Percentiles rank a stretch among this genome's conserved stretches.
Evolutionary conservation across 2,329 filamentous ascomycete species (phyloP).

Genomic region (Trichoderma sp.): DNA sequence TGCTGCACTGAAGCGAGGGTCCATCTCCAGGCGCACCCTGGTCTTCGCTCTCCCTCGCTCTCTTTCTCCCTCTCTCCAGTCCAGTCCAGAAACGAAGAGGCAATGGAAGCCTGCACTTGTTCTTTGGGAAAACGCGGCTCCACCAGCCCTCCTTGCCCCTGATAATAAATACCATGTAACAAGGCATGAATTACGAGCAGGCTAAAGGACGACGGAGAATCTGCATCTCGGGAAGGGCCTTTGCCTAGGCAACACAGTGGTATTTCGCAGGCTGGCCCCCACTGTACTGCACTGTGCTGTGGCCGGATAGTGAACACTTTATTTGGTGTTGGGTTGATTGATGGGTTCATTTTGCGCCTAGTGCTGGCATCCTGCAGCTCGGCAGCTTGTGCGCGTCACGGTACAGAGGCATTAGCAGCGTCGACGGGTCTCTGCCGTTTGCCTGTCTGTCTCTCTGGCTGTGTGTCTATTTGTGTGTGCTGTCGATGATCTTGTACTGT

Average conservation of each 20-base stretch:
- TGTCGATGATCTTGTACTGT: too few relatives aligned
- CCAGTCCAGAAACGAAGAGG: background rate
- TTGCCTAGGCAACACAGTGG: background rate
- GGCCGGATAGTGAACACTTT: background rate
- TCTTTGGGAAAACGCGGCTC: background rate
- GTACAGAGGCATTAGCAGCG: background rate
- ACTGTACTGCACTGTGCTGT: background rate
- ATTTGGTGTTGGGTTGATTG: background rate
- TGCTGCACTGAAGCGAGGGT: too few relatives aligned
- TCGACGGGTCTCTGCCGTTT: background rate
- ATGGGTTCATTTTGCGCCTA: too few relatives aligned
- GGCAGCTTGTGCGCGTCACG: conserved; percentile 1
- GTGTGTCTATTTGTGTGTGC: too few relatives aligned
- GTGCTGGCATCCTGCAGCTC: background rate
- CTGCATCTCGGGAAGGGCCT: background rate
- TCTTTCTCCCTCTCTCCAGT: background rate
- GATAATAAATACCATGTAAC: background rate
- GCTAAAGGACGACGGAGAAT: background rate
- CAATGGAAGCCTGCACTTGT: background rate
- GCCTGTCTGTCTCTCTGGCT: background rate
- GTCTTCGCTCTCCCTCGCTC: background rate
- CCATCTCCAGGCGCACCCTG: background rate
- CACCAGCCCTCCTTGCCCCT: background rate
- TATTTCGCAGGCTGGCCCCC: background rate
- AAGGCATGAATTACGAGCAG: background rate